Conservation (phyloP, 2,329 filamentous ascomycete genomes). For the Metarhizium rileyi region DNA sequence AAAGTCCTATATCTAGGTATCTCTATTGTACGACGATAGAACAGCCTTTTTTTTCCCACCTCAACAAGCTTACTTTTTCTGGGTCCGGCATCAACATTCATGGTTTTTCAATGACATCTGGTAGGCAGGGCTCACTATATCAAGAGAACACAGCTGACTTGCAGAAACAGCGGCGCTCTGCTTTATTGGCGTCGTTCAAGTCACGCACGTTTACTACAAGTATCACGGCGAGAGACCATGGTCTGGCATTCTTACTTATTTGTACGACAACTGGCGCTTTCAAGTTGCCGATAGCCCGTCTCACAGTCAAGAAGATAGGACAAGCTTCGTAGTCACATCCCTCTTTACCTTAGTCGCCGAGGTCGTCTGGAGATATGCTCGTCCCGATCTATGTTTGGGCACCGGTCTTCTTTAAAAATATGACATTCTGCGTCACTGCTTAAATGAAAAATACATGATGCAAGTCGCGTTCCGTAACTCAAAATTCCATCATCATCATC, state of each 20-base stretch:
- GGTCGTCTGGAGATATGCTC: constrained; percentile 50
- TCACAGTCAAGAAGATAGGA: constrained; percentile 28
- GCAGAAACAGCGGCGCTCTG: constrained; percentile 42
- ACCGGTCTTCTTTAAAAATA: no score
- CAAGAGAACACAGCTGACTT: neutral
- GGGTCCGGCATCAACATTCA: neutral
- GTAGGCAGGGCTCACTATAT: neutral
- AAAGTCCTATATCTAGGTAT: no score
- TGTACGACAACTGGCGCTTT: constrained; percentile 26
- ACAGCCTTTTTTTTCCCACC: no score
- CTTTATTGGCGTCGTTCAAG: constrained; percentile 49
- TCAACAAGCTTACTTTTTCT: neutral
- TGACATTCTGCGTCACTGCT: no score
- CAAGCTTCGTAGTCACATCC: constrained; percentile 49
- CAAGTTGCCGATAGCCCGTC: neutral
- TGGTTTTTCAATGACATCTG: neutral
- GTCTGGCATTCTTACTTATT: constrained; percentile 51
- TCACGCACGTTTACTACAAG: constrained; percentile 52
- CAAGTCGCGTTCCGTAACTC: no score
- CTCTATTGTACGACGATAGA: no score
- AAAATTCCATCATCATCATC: neutral
- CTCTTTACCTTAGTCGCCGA: constrained; percentile 53
- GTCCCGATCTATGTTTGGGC: constrained; percentile 54
- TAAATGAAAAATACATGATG: no score
- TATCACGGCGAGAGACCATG: constrained; percentile 51